Evolutionary conservation across 169 alveolate genomes (phyloP), one percentile per base, ranked within the genome.

Genomic region (Plasmodium fragile): DNA sequence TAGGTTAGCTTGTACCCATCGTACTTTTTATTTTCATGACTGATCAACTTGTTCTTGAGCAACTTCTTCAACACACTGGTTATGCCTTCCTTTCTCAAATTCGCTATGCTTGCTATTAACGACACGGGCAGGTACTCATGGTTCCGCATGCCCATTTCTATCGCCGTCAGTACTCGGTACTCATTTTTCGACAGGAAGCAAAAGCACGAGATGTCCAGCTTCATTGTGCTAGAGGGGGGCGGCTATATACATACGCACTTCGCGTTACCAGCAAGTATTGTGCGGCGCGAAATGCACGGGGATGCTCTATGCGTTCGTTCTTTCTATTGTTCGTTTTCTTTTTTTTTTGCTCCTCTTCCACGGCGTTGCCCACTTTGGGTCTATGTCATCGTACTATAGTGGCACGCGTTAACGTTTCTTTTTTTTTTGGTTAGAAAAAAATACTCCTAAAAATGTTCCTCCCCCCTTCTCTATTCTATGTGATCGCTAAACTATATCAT

Each of bases 141-240:
- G 94, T 99, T 99, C 95, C 98, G 98, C 99, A 98, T 98, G 32
- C 99, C 99, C 99, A 99, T 98, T 95, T 99, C 99, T 28, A 99
- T 98, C 22, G 99, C 99, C 28, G 99, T 97, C 82, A 99, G 96
- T 7, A 99, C 99, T 39, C 99, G 95, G 81, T 95, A 95, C 93
- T 96, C 97, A 72, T 95, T 96, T 81, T 34, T 49, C 4, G 93
- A 75, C 49, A 85, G 8, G 45, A 85, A 85, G 36, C 87, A 36
- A 28, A 85, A 85, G 41, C 93, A 52, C 13, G 93, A 85, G 28
- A 85, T 85, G 45, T 85, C 93, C 65, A 85, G 71, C 87, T 85
- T 85, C 93, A 85, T 85, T 36, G 10, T 85, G 0, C 22, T 13
- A 1, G 22, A 2, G 59, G 59, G 59, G 25, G 59, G 59, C 22